Conservation (phyloP, 768 basidiomycete genomes). For the Trametes cingulata region DNA sequence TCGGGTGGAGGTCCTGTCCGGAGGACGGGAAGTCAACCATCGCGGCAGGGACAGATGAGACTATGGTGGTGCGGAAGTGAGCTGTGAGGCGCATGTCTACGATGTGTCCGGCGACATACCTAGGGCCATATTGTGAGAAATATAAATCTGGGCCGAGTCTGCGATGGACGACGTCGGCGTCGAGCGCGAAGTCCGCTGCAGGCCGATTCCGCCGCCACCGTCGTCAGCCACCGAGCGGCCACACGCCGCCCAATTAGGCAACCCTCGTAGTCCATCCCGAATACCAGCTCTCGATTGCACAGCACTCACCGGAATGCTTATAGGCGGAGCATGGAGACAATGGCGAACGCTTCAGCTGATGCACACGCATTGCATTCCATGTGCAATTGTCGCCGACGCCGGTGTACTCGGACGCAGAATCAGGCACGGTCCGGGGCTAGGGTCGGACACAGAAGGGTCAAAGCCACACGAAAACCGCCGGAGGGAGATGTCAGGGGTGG, state of each 20-base stretch:
- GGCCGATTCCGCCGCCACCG: conserved; percentile 17
- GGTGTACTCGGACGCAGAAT: background rate
- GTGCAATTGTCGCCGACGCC: background rate
- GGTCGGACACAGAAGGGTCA: background rate
- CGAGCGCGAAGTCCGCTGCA: background rate
- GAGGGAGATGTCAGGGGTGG: background rate
- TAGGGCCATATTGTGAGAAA: conserved; percentile 8
- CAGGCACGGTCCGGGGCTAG: background rate
- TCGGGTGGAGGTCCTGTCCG: conserved; percentile 16
- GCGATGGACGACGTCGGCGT: conserved; percentile 5
- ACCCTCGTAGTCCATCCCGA: background rate
- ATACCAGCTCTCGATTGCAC: background rate
- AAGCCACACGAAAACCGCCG: background rate
- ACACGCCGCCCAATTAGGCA: conserved; percentile 15
- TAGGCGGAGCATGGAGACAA: background rate
- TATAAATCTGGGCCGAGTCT: background rate
- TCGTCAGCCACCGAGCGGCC: conserved; percentile 19
- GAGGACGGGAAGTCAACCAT: conserved; percentile 33
- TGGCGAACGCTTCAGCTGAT: background rate
- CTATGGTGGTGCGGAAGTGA: conserved; percentile 4
- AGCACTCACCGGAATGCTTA: background rate
- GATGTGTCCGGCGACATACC: conserved; percentile 11
- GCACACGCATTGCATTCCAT: background rate
- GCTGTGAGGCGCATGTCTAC: background rate
- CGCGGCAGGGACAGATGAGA: conserved; percentile 18